These are phyloP conservation scores for Lagerstroemia speciosa DNA, from an alignment of 345 rosid genomes.

Conservation along the genomic window DNA sequence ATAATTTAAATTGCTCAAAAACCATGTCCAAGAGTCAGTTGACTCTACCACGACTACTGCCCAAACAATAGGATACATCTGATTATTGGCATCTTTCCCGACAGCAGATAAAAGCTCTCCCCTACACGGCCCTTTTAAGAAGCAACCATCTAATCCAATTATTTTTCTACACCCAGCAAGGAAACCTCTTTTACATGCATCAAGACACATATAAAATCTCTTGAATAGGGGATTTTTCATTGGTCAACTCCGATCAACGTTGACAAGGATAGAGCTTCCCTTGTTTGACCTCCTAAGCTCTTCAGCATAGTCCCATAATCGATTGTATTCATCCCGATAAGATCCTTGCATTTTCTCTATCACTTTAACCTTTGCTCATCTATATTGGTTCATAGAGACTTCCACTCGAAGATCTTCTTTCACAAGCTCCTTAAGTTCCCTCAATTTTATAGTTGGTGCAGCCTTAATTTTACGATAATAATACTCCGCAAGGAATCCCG, in stretches of 20 bases:
- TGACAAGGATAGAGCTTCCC: background rate
- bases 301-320: background rate
- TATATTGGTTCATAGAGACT: background rate
- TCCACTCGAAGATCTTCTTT: background rate
- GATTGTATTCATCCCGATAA: background rate
- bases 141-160: conserved; percentile 2
- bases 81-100: background rate
- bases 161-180: background rate
- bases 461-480: background rate
- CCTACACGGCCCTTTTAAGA: background rate
- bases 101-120: background rate
- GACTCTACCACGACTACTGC: background rate
- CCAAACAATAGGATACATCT: background rate
- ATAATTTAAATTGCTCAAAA: background rate
- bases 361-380: background rate
- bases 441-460: background rate
- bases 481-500: background rate
- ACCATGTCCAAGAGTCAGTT: background rate
- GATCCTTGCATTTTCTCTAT: background rate
- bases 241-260: background rate
- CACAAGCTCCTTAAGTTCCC: background rate
- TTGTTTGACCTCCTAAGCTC: background rate
- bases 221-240: background rate
- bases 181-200: background rate
- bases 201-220: background rate